Evolutionary conservation across 805 yeast species (phyloP).

Genomic region (Metschnikowia arizonensis): DNA sequence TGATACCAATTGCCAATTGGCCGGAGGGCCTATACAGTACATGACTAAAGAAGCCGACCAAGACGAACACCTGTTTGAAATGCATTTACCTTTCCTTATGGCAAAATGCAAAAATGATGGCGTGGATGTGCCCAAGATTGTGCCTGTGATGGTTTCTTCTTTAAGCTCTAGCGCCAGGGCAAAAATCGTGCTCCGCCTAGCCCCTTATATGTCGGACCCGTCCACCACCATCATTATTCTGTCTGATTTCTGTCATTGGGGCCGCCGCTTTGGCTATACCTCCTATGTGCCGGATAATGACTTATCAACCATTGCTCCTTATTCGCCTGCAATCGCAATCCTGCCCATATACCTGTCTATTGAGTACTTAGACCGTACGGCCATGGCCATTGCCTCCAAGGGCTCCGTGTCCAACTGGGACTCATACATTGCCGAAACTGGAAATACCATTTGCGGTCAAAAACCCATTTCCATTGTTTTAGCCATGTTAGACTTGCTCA

Average conservation of each 20-base stretch:
- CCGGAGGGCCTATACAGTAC: constrained; percentile 39
- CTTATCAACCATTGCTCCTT: constrained; percentile 5
- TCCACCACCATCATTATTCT: constrained; percentile 71
- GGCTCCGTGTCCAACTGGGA: constrained; percentile 63
- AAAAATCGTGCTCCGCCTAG: constrained; percentile 45
- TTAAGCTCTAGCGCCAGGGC: constrained; percentile 43
- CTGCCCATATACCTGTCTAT: constrained; percentile 66
- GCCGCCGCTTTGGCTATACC: constrained; percentile 43
- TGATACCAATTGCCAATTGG: constrained; percentile 36
- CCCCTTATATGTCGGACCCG: constrained; percentile 51
- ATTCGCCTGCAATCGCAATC: constrained; percentile 8
- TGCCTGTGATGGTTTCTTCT: constrained; percentile 80
- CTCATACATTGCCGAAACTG: constrained; percentile 62
- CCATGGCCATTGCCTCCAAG: constrained; percentile 55
- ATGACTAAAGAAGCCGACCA: constrained; percentile 65
- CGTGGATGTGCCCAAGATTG: constrained; percentile 43
- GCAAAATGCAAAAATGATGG: constrained; percentile 38
- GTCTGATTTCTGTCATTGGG: constrained; percentile 96
- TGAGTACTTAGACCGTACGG: constrained; percentile 65
- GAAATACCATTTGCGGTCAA: constrained; percentile 92
- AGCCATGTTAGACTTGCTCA: constrained; percentile 43
- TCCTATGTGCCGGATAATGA: constrained; percentile 23
- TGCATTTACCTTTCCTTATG: constrained; percentile 81
- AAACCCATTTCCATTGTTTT: constrained; percentile 70
- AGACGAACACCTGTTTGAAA: constrained; percentile 89